Evolutionary conservation across 306 rosid genomes (phyloP).

Genomic region (Delonix regia): DNA sequence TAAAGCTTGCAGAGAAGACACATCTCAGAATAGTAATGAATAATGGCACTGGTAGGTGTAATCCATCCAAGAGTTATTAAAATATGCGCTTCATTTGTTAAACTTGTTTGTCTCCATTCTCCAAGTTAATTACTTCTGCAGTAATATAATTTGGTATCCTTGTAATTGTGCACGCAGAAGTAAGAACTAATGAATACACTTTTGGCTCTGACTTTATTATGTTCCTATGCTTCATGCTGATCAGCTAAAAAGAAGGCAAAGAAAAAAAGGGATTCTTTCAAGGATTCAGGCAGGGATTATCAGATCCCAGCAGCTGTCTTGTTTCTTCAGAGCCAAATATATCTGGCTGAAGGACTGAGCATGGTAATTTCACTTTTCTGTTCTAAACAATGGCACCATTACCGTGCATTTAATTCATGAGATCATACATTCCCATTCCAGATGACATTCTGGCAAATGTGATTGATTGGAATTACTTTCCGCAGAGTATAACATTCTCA

Average conservation of each 20-base stretch:
- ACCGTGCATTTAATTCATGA: neutral
- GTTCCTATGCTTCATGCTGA: constrained; percentile 35
- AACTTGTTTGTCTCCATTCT: constrained; percentile 18
- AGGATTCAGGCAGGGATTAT: constrained; percentile 65
- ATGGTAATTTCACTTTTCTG: constrained; percentile 61
- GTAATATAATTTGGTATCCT: constrained; percentile 22
- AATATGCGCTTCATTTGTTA: constrained; percentile 6
- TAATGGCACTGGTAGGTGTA: constrained; percentile 64
- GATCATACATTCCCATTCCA: neutral
- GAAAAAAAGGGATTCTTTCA: constrained; percentile 72
- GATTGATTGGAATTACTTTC: neutral
- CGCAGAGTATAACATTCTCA: neutral
- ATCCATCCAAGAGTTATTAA: constrained; percentile 18
- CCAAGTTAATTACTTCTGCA: constrained; percentile 17
- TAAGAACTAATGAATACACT: constrained; percentile 8
- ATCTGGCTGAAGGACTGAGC: constrained; percentile 87
- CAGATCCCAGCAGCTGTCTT: constrained; percentile 75
- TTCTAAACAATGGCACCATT: constrained; percentile 30
- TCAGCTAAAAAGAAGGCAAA: constrained; percentile 80
- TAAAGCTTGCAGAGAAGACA: constrained; percentile 82
- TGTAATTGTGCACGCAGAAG: constrained; percentile 32
- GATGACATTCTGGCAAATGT: neutral
- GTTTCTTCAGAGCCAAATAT: constrained; percentile 91
- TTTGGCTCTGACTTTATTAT: constrained; percentile 21
- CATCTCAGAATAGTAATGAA: constrained; percentile 61